These are phyloP conservation scores for Bonnemaisonia californica DNA, from an alignment of 31 red algal species.

Conservation along the genomic window DNA sequence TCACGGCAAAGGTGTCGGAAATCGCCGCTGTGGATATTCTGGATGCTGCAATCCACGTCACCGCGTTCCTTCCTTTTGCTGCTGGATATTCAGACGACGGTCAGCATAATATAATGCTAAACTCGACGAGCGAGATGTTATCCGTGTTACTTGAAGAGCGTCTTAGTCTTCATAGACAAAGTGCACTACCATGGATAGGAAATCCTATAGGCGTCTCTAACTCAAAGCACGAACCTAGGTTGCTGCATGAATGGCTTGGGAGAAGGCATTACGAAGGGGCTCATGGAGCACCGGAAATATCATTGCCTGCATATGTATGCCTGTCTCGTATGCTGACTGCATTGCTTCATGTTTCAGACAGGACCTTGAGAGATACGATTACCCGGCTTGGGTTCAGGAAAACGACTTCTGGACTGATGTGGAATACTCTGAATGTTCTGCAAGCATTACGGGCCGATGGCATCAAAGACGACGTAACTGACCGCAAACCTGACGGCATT, in stretches of 20 bases:
- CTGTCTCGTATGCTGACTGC: not conserved
- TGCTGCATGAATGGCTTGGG: not conserved
- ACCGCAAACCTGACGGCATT: no score
- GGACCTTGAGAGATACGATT: not conserved
- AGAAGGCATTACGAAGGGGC: not conserved
- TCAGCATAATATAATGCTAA: not conserved
- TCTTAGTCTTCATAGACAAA: not conserved
- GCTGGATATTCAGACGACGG: not conserved
- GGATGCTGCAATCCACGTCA: not conserved
- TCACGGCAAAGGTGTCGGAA: not conserved
- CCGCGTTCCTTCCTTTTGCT: not conserved
- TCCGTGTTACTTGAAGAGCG: not conserved
- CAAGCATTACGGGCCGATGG: no score
- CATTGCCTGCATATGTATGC: not conserved
- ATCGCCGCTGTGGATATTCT: slow-evolving; percentile 17
- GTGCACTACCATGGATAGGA: not conserved
- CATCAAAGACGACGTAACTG: no score
- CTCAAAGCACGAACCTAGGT: not conserved
- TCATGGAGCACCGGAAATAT: no score
- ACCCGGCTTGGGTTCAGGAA: not conserved
- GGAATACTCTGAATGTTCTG: not conserved
- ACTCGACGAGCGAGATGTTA: not conserved
- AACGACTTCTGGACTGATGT: not conserved
- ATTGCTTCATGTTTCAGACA: not conserved
- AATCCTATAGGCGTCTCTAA: not conserved